Percentiles rank a stretch among this genome's conserved stretches.
These are phyloP conservation scores for Picea sitchensis DNA, from an alignment of 75 land plant species.

Conservation along the genomic window DNA sequence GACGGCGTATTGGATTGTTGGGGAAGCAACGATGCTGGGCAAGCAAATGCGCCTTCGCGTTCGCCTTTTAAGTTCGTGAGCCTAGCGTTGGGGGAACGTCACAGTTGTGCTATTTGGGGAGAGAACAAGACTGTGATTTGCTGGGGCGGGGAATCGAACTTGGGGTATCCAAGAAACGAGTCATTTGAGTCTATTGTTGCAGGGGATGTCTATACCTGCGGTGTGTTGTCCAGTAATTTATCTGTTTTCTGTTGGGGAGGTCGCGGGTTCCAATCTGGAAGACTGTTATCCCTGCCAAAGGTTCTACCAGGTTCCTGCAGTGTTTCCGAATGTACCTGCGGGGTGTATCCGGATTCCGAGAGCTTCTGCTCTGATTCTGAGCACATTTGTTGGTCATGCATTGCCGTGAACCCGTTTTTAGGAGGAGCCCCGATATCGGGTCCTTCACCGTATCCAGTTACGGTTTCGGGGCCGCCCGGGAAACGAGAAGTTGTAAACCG, in stretches of 20 bases:
- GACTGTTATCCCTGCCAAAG: slow-evolving; percentile 20
- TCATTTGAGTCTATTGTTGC: slow-evolving; percentile 51
- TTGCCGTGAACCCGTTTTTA: neutral
- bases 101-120: slow-evolving; percentile 45
- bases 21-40: slow-evolving; percentile 40
- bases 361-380: slow-evolving; percentile 37
- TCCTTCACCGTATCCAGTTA: neutral
- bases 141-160: slow-evolving; percentile 54
- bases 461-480: neutral
- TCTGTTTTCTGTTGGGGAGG: slow-evolving; percentile 73
- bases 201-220: slow-evolving; percentile 63
- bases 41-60: slow-evolving; percentile 19
- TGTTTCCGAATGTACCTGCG: slow-evolving; percentile 13
- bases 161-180: neutral
- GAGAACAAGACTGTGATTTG: slow-evolving; percentile 54
- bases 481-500: slow-evolving; percentile 9
- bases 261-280: slow-evolving; percentile 11
- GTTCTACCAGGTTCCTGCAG: slow-evolving; percentile 49
- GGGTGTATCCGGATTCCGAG: slow-evolving; percentile 21
- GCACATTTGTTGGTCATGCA: slow-evolving; percentile 43
- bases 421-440: neutral
- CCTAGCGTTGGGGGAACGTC: slow-evolving; percentile 43
- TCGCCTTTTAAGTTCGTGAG: slow-evolving; percentile 19
- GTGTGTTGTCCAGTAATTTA: slow-evolving; percentile 33
- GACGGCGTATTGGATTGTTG: slow-evolving; percentile 27